Evolutionary conservation across 768 basidiomycete species (phyloP).

Genomic region (Myochromella boudieri): DNA sequence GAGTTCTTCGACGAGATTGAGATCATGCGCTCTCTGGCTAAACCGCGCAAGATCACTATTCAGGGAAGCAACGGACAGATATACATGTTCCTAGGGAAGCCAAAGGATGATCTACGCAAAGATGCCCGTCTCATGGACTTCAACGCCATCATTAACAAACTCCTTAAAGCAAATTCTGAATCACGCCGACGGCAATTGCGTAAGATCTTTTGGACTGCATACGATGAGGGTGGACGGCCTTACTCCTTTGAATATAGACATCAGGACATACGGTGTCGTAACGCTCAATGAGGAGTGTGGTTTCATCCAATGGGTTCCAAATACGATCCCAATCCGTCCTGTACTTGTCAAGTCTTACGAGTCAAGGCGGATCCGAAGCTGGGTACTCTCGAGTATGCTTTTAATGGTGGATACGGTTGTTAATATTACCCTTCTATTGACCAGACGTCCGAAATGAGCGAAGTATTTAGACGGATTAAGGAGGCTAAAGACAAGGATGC

Average conservation of each 20-base stretch:
- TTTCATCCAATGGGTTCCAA: constrained; percentile 97
- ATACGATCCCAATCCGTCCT: constrained; percentile 81
- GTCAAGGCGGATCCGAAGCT: constrained; percentile 34
- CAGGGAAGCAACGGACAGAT: constrained; percentile 76
- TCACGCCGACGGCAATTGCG: constrained; percentile 88
- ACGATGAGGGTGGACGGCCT: too few relatives aligned
- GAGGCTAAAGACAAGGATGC: constrained; percentile 47
- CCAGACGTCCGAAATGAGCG: constrained; percentile 46
- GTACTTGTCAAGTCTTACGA: constrained; percentile 73
- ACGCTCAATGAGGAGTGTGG: constrained; percentile 97
- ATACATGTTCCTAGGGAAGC: constrained; percentile 94
- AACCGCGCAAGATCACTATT: constrained; percentile 88
- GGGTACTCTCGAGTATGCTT: constrained; percentile 32
- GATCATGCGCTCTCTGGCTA: constrained; percentile 89
- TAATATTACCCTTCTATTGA: not conserved
- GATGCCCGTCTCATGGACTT: constrained; percentile 98
- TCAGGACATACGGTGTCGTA: constrained; percentile 98
- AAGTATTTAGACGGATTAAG: constrained; percentile 51
- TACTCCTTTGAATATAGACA: constrained; percentile 49
- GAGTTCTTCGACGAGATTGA: constrained; percentile 83
- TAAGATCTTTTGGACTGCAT: too few relatives aligned
- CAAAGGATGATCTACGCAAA: constrained; percentile 95
- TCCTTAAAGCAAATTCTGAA: constrained; percentile 91
- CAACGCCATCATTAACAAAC: constrained; percentile 95
- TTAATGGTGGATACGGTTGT: not conserved